These are phyloP conservation scores for Hypomontagnella submonticulosa DNA, from an alignment of 495 filamentous ascomycete species.

Conservation along the genomic window DNA sequence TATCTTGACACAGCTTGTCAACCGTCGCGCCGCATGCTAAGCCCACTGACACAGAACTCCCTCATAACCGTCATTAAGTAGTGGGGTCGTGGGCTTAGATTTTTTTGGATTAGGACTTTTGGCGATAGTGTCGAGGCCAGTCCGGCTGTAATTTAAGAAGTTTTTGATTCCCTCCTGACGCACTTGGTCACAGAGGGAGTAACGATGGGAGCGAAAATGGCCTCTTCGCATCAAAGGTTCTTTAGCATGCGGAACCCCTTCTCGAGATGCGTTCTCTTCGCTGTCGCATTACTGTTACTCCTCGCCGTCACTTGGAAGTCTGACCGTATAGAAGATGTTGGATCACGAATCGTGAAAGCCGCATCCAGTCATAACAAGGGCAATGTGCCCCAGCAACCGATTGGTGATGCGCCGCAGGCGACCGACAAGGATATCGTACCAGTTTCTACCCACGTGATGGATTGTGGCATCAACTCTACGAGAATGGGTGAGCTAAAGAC, in stretches of 20 bases:
- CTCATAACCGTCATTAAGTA: conserved; percentile 45
- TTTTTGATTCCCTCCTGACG: conserved; percentile 30
- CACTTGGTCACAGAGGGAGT: conserved; percentile 31
- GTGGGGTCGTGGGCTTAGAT: conserved; percentile 5
- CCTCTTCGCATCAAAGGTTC: conserved; percentile 51
- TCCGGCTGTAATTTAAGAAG: conserved; percentile 27
- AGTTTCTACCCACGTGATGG: conserved; percentile 46
- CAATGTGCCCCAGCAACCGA: conserved; percentile 48
- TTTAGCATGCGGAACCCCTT: conserved; percentile 60
- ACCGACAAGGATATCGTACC: conserved; percentile 35
- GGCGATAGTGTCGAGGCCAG: conserved; percentile 1
- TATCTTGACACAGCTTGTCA: conserved; percentile 41
- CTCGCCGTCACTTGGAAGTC: conserved; percentile 51
- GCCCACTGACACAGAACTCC: conserved; percentile 36
- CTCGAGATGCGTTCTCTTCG: conserved; percentile 52
- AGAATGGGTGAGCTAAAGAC: conserved; percentile 54
- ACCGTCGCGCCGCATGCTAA: conserved; percentile 43
- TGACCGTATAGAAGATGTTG: conserved; percentile 53
- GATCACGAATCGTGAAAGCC: conserved; percentile 52
- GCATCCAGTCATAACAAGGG: conserved; percentile 48
- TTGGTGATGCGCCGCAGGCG: conserved; percentile 38
- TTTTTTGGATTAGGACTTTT: conserved; percentile 17
- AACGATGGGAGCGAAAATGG: conserved; percentile 53
- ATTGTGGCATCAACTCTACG: conserved; percentile 59
- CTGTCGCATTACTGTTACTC: conserved; percentile 50